Evolutionary conservation across 768 basidiomycete species (phyloP), one percentile per base, ranked within the genome.

Genomic region (Russula sp.): DNA sequence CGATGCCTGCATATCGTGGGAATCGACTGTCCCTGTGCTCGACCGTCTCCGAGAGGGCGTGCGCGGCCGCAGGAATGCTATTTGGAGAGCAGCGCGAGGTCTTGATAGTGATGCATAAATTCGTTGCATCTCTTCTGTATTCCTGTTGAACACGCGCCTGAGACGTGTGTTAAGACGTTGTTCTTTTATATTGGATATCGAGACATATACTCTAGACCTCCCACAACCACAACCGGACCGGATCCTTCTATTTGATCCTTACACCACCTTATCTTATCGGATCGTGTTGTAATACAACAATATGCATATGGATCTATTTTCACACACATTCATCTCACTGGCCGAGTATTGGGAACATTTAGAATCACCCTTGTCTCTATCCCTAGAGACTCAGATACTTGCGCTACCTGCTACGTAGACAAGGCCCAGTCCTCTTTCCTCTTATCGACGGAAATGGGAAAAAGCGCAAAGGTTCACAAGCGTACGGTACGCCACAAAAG

Each of bases 1-100:
- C 25, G 91, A 93, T 73, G 88, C 88, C 9, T 96, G 91, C 73
- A 79, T 98, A 52, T 87, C 88, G 46, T 98, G 94, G 93, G 86
- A 92, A 68, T 82, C 82, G 67, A 96, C 96, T 3, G 78, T 94
- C 6, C 85, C 86, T 2, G 78, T 84, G 1, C 79, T 99, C 54
- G 86, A 98, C 52, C 83, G 87, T 52, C 80, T 99, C 20, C 83
- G 96, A n/a, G 82, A 86, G 69, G 97, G 89, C 56, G 93, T 98
- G 5, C 85, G 81, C 56, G 88, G 85, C 38, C 85, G 96, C 59
- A 76, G 88, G 68, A 77, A 76, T 50, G 73, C 78, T 38, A 71
- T 84, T 22, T 75, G 75, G 56, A 70, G 63, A 56, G 68, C 64
- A 22, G 70, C 74, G 43, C 65, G 69, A 32, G 70, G 74, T 20